These are phyloP conservation scores for Verruconis gallopava DNA, from an alignment of 2,329 filamentous ascomycete species.

Conservation along the genomic window DNA sequence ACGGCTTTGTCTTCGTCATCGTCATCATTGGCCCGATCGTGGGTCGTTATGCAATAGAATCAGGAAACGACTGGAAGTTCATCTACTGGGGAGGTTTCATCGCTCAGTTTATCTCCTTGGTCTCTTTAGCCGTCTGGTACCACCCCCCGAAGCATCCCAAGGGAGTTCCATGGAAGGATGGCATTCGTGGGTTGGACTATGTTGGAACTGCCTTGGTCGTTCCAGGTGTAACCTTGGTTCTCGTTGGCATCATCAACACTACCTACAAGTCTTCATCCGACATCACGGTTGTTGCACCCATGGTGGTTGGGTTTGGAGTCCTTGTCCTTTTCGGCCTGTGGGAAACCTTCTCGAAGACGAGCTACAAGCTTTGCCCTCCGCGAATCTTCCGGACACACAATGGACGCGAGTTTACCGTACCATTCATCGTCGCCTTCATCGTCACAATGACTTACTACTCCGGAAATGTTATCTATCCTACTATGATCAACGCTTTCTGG, in stretches of 20 bases:
- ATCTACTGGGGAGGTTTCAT: conserved; percentile 4
- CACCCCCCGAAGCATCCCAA: conserved; percentile 11
- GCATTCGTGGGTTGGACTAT: conserved; percentile 22
- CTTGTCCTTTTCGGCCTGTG: conserved; percentile 20
- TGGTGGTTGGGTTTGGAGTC: conserved; percentile 20
- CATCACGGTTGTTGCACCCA: conserved; percentile 20
- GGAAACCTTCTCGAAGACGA: conserved; percentile 20
- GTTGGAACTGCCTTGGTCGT: conserved; percentile 20
- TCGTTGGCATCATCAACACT: conserved; percentile 18
- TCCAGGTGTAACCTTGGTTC: conserved; percentile 17
- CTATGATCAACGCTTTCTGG: conserved; percentile 35
- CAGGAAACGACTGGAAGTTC: conserved; percentile 5
- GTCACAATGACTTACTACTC: conserved; percentile 30
- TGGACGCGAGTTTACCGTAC: conserved; percentile 36
- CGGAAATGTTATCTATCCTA: conserved; percentile 33
- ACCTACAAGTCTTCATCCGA: not conserved
- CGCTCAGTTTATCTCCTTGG: conserved; percentile 7
- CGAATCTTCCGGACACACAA: conserved; percentile 32
- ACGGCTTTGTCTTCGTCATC: conserved; percentile 8
- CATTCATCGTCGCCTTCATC: conserved; percentile 32
- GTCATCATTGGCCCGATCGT: conserved; percentile 11
- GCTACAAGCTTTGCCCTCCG: conserved; percentile 28
- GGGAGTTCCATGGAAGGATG: conserved; percentile 12
- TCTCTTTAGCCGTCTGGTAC: conserved; percentile 9
- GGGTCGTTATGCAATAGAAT: conserved; percentile 11